Conservation (phyloP, 192 early-diverging fungal genomes). For the Coemansia sp. region DNA sequence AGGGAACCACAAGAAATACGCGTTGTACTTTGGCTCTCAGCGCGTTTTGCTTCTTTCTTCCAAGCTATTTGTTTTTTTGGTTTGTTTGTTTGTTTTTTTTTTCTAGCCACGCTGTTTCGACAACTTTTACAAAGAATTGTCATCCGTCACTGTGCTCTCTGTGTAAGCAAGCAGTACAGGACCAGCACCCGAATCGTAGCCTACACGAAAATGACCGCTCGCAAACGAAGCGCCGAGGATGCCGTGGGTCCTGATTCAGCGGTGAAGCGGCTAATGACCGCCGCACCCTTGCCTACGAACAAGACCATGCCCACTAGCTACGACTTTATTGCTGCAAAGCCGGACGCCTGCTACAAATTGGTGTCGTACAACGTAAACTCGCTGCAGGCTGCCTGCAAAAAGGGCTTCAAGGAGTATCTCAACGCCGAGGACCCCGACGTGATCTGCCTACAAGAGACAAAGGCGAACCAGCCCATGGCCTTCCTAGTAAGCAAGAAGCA, state of each 20-base stretch:
- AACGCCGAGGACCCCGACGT: slow-evolving; percentile 82
- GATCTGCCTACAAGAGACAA: slow-evolving; percentile 85
- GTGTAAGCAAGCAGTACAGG: slow-evolving; percentile 2
- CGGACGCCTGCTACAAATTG: slow-evolving; percentile 63
- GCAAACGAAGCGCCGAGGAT: slow-evolving; percentile 30
- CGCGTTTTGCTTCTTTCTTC: no score
- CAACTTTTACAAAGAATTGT: background rate
- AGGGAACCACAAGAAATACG: background rate
- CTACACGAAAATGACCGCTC: slow-evolving; percentile 20
- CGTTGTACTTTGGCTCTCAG: no score
- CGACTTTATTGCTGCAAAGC: slow-evolving; percentile 58
- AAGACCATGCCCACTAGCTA: slow-evolving; percentile 68
- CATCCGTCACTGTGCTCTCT: background rate
- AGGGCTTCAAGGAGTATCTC: slow-evolving; percentile 77
- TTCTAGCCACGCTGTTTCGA: slow-evolving; percentile 2
- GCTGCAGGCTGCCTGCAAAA: slow-evolving; percentile 74
- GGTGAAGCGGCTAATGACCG: slow-evolving; percentile 22
- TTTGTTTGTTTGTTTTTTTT: background rate
- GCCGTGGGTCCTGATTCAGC: background rate
- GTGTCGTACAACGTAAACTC: slow-evolving; percentile 82
- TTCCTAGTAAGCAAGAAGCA: slow-evolving; percentile 63
- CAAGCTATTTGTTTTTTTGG: no score
- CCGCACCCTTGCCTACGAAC: slow-evolving; percentile 58
- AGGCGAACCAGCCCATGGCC: slow-evolving; percentile 70
- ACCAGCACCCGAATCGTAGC: slow-evolving; percentile 13